A percentile compares a stretch with the other conserved stretches of the same genome.
Conservation (phyloP, 768 basidiomycete genomes). For the Leccinum ochraceum region DNA sequence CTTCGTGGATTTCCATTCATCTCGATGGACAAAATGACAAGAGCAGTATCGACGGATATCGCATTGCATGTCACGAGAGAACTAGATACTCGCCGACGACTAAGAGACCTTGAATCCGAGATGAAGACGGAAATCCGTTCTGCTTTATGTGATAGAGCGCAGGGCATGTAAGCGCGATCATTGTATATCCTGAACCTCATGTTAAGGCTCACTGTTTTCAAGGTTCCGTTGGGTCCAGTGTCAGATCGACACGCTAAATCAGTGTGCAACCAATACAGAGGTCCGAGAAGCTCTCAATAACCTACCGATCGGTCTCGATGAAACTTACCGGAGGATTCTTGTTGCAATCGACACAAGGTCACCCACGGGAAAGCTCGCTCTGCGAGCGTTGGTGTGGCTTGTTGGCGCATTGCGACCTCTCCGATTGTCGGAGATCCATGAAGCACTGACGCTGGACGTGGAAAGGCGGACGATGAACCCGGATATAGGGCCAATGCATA, state of each 20-base stretch:
- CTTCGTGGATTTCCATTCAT: conserved; percentile 8
- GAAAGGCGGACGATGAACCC: conserved; percentile 4
- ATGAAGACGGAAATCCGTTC: conserved; percentile 14
- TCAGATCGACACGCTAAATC: conserved; percentile 17
- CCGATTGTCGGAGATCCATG: conserved; percentile 10
- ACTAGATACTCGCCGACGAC: conserved; percentile 6
- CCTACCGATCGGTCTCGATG: conserved; percentile 20
- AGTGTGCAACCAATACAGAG: conserved; percentile 11
- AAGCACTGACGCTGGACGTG: conserved; percentile 16
- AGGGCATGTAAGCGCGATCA: conserved; percentile 19
- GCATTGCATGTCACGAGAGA: conserved; percentile 14
- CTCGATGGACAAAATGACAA: conserved; percentile 12
- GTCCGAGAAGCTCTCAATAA: conserved; percentile 17
- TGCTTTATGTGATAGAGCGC: conserved; percentile 10
- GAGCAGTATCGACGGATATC: conserved; percentile 11
- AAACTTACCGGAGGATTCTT: conserved; percentile 25
- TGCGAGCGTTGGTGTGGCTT: conserved; percentile 19
- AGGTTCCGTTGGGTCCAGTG: conserved; percentile 29
- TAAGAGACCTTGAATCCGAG: conserved; percentile 6
- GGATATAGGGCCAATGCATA: conserved; percentile 9
- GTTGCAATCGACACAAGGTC: conserved; percentile 7
- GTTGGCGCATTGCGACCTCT: conserved; percentile 18
- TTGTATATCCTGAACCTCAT: neutral
- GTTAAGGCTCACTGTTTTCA: neutral
- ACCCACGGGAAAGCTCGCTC: conserved; percentile 5